Percentiles rank a stretch among this genome's conserved stretches.
Conservation (phyloP, 1,284 basidiomycete species). For the Moniliophthora roreri region DNA sequence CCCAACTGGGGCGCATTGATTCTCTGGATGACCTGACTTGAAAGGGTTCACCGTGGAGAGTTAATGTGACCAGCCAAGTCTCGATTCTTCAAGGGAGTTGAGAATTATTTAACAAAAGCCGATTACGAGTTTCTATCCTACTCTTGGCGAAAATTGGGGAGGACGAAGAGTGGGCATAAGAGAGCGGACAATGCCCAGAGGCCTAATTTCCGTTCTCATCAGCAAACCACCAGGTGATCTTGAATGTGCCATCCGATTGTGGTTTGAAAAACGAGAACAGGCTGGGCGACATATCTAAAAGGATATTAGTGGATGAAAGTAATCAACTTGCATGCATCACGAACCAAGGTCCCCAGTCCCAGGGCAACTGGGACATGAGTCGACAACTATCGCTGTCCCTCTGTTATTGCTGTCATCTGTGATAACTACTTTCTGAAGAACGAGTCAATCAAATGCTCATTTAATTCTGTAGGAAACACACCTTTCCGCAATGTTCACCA, state of each 20-base stretch:
- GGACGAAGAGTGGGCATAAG: background rate
- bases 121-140: no score
- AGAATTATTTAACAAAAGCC: no score
- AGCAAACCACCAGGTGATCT: slow-evolving; percentile 2
- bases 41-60: no score
- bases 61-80: no score
- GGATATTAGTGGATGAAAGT: background rate
- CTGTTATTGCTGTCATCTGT: background rate
- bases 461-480: slow-evolving; percentile 13
- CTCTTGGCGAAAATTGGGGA: no score
- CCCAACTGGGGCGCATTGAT: no score
- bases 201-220: background rate
- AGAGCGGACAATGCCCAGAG: background rate
- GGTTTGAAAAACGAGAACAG: slow-evolving; percentile 6
- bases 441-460: background rate
- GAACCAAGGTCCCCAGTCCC: slow-evolving; percentile 5
- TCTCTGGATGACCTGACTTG: no score
- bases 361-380: slow-evolving; percentile 6
- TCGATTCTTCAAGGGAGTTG: no score
- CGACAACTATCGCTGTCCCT: slow-evolving; percentile 5
- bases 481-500: slow-evolving; percentile 35
- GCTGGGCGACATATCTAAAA: slow-evolving; percentile 4
- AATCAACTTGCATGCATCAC: background rate
- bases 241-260: slow-evolving; percentile 1
- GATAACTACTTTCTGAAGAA: slow-evolving; percentile 10